phyloP scores from a whole-genome alignment of 2,329 filamentous ascomycete species.

The Cladosporium sp. region DNA sequence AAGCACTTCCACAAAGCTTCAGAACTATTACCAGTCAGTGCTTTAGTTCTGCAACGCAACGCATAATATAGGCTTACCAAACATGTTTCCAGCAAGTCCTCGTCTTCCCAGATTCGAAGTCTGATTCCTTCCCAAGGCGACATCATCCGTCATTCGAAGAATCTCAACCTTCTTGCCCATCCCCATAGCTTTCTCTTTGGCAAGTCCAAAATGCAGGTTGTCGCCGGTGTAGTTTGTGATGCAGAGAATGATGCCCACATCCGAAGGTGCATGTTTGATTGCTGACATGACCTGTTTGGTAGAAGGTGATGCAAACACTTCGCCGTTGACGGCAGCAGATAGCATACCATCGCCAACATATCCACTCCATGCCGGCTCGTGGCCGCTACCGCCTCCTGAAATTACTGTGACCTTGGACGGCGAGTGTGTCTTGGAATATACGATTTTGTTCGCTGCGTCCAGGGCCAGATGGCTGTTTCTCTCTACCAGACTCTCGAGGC shows the following conservation, averaged over 20 bases:
- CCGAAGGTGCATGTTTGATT: slow-evolving; percentile 42
- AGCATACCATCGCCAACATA: slow-evolving; percentile 49
- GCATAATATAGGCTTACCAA: slow-evolving; percentile 15
- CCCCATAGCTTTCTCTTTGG: slow-evolving; percentile 44
- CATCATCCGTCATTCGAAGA: slow-evolving; percentile 48
- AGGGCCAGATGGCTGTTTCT: slow-evolving; percentile 43
- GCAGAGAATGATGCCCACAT: slow-evolving; percentile 44
- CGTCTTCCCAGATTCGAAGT: slow-evolving; percentile 46
- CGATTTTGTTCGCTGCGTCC: slow-evolving; percentile 45
- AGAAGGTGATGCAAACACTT: slow-evolving; percentile 46
- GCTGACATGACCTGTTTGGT: slow-evolving; percentile 49
- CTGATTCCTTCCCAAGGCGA: slow-evolving; percentile 45
- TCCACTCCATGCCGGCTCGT: slow-evolving; percentile 47
- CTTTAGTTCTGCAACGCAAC: neutral
- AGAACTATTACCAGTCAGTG: slow-evolving; percentile 34
- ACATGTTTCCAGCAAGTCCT: slow-evolving; percentile 48
- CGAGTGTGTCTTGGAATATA: slow-evolving; percentile 43
- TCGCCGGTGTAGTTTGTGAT: slow-evolving; percentile 50
- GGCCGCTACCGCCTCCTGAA: slow-evolving; percentile 45
- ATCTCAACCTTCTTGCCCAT: slow-evolving; percentile 44
- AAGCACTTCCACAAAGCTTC: slow-evolving; percentile 45
- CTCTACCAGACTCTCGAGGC: slow-evolving; percentile 44
- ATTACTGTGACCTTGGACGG: slow-evolving; percentile 43
- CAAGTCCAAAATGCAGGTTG: slow-evolving; percentile 47
- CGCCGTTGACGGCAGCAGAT: slow-evolving; percentile 44